Conservation (phyloP, 2,329 filamentous ascomycete species). For the Sphaerulina vaccinii region DNA sequence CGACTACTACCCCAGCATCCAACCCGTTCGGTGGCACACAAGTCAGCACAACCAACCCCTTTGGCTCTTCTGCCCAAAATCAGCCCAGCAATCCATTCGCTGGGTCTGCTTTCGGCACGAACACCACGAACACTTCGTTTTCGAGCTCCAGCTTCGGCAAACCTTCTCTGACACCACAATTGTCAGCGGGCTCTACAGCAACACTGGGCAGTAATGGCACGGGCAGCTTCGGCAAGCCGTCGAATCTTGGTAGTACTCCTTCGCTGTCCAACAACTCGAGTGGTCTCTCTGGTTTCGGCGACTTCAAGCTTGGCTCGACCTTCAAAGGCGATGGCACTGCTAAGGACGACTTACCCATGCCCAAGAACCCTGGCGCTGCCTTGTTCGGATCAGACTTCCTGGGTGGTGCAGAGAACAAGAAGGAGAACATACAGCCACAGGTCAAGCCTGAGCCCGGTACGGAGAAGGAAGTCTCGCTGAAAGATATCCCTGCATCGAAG, state of each 20-base stretch:
- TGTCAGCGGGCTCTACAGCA: slow-evolving; percentile 43
- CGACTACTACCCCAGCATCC: background rate
- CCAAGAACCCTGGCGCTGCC: slow-evolving; percentile 34
- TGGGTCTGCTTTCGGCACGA: slow-evolving; percentile 13
- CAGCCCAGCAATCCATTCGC: background rate
- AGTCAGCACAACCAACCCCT: background rate
- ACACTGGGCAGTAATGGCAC: slow-evolving; percentile 39
- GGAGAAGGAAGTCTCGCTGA: slow-evolving; percentile 33
- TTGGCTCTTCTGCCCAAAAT: background rate
- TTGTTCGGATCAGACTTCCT: slow-evolving; percentile 33
- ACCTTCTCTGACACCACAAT: slow-evolving; percentile 16
- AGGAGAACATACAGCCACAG: slow-evolving; percentile 35
- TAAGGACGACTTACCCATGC: slow-evolving; percentile 59
- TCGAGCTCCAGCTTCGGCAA: slow-evolving; percentile 20
- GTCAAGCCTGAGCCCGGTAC: slow-evolving; percentile 42
- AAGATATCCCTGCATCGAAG: slow-evolving; percentile 32
- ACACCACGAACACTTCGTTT: slow-evolving; percentile 16
- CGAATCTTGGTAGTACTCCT: slow-evolving; percentile 29
- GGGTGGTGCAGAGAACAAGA: slow-evolving; percentile 37
- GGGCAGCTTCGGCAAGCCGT: slow-evolving; percentile 37
- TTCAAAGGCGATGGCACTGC: slow-evolving; percentile 65
- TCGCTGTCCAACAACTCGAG: slow-evolving; percentile 32
- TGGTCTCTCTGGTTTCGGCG: slow-evolving; percentile 39
- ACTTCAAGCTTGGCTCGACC: slow-evolving; percentile 66
- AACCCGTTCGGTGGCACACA: background rate